phyloP scores from a whole-genome alignment of 441 rosid genomes.

The Croton laevigatus region DNA sequence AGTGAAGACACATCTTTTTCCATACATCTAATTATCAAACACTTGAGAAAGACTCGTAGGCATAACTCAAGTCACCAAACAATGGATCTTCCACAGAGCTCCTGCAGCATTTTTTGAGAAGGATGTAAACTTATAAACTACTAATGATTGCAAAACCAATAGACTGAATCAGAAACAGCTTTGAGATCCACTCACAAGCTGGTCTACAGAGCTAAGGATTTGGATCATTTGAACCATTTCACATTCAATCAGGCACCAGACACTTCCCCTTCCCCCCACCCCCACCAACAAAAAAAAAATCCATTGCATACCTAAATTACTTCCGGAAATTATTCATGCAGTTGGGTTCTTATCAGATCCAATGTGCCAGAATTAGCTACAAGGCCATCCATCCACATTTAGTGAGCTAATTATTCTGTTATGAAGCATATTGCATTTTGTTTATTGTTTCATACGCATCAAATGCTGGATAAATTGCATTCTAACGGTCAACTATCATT shows the following conservation, averaged over 20 bases:
- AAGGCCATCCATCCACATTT: not conserved
- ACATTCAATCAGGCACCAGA: not conserved
- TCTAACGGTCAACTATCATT: not conserved
- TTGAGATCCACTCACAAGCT: not conserved
- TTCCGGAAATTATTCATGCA: not conserved
- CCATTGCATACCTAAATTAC: not conserved
- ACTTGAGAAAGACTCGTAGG: not conserved
- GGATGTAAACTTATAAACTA: not conserved
- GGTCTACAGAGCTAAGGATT: not conserved
- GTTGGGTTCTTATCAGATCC: constrained; percentile 9
- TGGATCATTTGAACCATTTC: not conserved
- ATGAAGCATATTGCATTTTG: not conserved
- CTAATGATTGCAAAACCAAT: not conserved
- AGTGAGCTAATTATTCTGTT: not conserved
- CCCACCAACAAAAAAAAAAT: not conserved
- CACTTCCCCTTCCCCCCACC: not conserved
- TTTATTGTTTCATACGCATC: too few relatives aligned
- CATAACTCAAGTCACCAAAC: not conserved
- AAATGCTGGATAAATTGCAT: too few relatives aligned
- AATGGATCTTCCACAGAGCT: not conserved
- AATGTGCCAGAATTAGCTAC: not conserved
- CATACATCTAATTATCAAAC: not conserved
- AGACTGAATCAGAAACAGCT: not conserved
- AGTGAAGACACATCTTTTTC: not conserved
- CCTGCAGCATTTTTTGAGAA: not conserved